phyloP scores from a whole-genome alignment of 2,329 filamentous ascomycete genomes.

The Mycosphaerella sp. region DNA sequence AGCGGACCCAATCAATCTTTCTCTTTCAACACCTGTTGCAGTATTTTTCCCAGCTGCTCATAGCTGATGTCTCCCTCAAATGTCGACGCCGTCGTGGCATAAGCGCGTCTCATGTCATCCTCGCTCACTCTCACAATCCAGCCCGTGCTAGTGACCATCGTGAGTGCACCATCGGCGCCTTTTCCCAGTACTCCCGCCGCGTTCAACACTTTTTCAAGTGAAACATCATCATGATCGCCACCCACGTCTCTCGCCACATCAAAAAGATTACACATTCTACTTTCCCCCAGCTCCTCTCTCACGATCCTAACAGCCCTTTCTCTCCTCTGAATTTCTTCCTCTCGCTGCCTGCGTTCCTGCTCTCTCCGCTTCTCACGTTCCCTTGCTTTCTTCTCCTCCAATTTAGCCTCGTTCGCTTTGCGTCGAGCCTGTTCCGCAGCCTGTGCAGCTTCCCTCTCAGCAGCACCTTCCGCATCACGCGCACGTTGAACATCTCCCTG shows the following conservation, averaged over 20 bases:
- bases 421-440: slow-evolving; percentile 39
- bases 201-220: slow-evolving; percentile 41
- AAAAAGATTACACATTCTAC: slow-evolving; percentile 34
- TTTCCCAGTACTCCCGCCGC: slow-evolving; percentile 35
- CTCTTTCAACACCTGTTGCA: not conserved
- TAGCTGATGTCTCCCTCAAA: slow-evolving; percentile 32
- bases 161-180: slow-evolving; percentile 26
- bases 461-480: slow-evolving; percentile 38
- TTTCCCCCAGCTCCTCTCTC: slow-evolving; percentile 27
- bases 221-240: slow-evolving; percentile 36
- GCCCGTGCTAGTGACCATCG: slow-evolving; percentile 39
- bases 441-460: slow-evolving; percentile 41
- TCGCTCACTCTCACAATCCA: slow-evolving; percentile 40
- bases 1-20: too few species aligned
- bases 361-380: slow-evolving; percentile 38
- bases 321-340: slow-evolving; percentile 34
- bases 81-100: slow-evolving; percentile 31
- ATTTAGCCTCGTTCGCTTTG: slow-evolving; percentile 38
- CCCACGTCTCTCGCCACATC: slow-evolving; percentile 39
- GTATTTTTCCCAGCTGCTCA: slow-evolving; percentile 21
- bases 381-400: slow-evolving; percentile 37
- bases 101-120: slow-evolving; percentile 37
- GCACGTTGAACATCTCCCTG: slow-evolving; percentile 43
- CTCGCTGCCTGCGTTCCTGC: slow-evolving; percentile 34
- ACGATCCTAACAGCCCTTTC: slow-evolving; percentile 32